Evolutionary conservation across 1,284 basidiomycete species (phyloP), one percentile per base, ranked within the genome.

Genomic region (Pascua sp.): DNA sequence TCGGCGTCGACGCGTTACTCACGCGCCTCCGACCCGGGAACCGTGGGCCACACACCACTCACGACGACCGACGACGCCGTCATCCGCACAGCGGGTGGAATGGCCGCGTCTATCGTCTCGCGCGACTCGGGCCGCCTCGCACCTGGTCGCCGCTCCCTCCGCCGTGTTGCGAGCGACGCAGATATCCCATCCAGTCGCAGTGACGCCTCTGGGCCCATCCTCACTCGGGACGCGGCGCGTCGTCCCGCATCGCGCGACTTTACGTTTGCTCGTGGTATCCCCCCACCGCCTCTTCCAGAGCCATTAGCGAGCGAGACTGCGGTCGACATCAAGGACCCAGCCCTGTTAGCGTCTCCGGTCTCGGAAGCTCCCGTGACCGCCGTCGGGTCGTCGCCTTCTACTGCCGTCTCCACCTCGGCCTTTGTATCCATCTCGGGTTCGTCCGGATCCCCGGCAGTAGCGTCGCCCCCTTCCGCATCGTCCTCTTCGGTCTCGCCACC

Each of bases 101-200:
- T 70, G 4, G 56, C 63, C 18, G 69, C 69, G 2, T 66, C 73
- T 0, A 62, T 77, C 40, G 55, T 63, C 0, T 69, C 72, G 8
- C 62, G 70, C 48, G 72, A 67, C 17, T 73, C 71, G 46, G 63
- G 70, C 36, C 67, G 70, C 39, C 67, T 78, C 5, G 69, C 64
- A 2, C 65, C 63, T n/a, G 64, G 65, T 24, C 51, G 55, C 18
- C 64, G 70, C 15, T 67, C 66, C 38, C 56, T 78, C 15, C 67
- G 75, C 41, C 60, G 75, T n/a, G 66, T 72, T 5, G 72, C 76
- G 1, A 73, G 71, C 47, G 75, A 76, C 47, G 71, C 70, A 16
- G 73, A 78, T 56, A 54, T 77, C 24, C 55, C 24, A 32, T 32
- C 24, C 7, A 32, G 24, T 32, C 24, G 24, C 24, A 32, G 24